phyloP scores from a whole-genome alignment of 169 alveolate species.

The Plasmodium malariae region DNA sequence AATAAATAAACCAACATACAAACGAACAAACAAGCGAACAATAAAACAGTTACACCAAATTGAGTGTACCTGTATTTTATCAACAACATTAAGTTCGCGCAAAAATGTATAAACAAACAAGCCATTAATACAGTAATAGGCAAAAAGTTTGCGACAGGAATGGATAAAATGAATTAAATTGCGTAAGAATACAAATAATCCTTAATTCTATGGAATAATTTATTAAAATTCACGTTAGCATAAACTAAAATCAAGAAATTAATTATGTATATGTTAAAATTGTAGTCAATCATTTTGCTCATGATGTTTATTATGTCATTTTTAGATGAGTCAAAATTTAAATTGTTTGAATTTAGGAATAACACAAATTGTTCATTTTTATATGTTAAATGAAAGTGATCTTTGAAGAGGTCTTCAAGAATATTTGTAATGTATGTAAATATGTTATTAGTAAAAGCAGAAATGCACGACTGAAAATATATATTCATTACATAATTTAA shows the following conservation, averaged over 20 bases:
- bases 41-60: no score
- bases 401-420: background rate
- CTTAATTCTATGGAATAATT: slow-evolving; percentile 18
- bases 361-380: slow-evolving; percentile 9
- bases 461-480: slow-evolving; percentile 24
- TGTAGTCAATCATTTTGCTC: slow-evolving; percentile 7
- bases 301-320: background rate
- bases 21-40: no score
- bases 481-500: slow-evolving; percentile 41
- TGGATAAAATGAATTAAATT: no score
- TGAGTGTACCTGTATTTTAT: no score
- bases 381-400: slow-evolving; percentile 10
- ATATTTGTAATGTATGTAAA: background rate
- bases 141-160: no score
- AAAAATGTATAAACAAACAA: no score
- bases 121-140: no score
- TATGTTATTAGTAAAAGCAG: background rate
- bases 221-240: slow-evolving; percentile 8
- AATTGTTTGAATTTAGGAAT: slow-evolving; percentile 1
- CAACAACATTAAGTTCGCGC: no score
- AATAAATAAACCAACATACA: no score
- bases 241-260: slow-evolving; percentile 29
- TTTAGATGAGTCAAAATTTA: background rate
- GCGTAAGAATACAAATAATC: slow-evolving; percentile 35
- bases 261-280: slow-evolving; percentile 8